Evolutionary conservation across 495 filamentous ascomycete genomes (phyloP), one percentile per base, ranked within the genome.

Genomic region (Aspergillus indologenus): DNA sequence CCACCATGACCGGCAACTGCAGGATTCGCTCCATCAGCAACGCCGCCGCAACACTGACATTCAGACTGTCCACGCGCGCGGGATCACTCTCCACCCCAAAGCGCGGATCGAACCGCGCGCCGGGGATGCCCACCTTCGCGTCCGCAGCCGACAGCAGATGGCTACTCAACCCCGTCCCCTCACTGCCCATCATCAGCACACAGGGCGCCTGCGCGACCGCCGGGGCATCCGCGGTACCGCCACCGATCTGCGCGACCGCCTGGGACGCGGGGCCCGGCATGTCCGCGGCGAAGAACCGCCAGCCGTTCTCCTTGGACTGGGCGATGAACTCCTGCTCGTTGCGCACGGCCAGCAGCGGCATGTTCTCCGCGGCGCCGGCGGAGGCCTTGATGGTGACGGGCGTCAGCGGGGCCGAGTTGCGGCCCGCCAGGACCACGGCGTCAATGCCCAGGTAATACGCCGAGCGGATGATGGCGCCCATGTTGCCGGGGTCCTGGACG

Each of bases 401-500:
- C 24, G 86, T 88, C 44, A 97, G 71, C 1, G 85, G 80, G 0
- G 92, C 90, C 12, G 87, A 89, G 65, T 83, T 81, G 46, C 79
- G 77, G 26, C 81, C 81, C 6, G 89, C 86, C 57, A 90, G 83
- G 9, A 82, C 80, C 46, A 95, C 74, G 7, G 88, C 90, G 58
- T 90, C 86, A 15, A 89, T 87, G 42, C 94, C 94, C 3, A 96
- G 81, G 71, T 90, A 98, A 64, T 88, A 86, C 5, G 90, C 89
- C 20, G 90, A 87, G 20, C 94, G 88, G 31, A 97, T 77, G 57
- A 97, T 96, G 3, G 87, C 88, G 24, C 94, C 94, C 3, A 97
- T 75, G 69, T 98, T 98, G 1, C 90, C 92, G 2, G 90, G 85
- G 71, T 98, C 93, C 9, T 89, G 71, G 47, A 98, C 85, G n/a